Percentiles rank a stretch among this genome's conserved stretches.
These are phyloP conservation scores for Colletotrichum lentis DNA, from an alignment of 2,329 filamentous ascomycete genomes.

Conservation along the genomic window DNA sequence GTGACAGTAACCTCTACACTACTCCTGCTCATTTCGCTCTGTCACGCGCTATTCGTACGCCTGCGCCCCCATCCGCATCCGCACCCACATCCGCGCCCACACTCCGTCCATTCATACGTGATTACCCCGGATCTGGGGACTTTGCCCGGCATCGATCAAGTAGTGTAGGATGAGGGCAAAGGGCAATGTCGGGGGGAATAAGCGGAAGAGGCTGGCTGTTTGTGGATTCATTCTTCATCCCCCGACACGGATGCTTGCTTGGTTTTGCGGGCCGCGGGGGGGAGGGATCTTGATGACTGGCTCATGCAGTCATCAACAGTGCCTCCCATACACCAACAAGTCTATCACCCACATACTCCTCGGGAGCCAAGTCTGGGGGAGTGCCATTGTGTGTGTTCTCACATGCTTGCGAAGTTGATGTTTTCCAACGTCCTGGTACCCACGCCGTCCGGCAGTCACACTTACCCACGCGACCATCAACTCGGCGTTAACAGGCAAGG, in stretches of 20 bases:
- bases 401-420: slow-evolving; percentile 25
- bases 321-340: background rate
- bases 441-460: slow-evolving; percentile 4
- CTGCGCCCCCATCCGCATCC: background rate
- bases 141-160: background rate
- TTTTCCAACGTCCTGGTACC: background rate
- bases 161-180: slow-evolving; percentile 1
- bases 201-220: background rate
- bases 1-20: no score
- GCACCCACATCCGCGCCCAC: background rate
- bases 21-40: no score
- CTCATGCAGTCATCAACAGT: background rate
- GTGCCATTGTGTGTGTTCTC: slow-evolving; percentile 16
- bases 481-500: slow-evolving; percentile 10
- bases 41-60: no score
- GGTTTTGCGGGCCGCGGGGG: background rate
- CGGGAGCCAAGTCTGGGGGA: background rate
- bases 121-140: slow-evolving; percentile 29
- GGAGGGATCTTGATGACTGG: slow-evolving; percentile 2
- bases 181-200: background rate
- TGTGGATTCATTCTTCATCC: background rate
- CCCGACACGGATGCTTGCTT: background rate
- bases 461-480: slow-evolving; percentile 9
- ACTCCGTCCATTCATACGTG: background rate
- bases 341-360: background rate